Evolutionary conservation across 169 alveolate species (phyloP), one percentile per base, ranked within the genome.

Genomic region (Cryptosporidium canis): DNA sequence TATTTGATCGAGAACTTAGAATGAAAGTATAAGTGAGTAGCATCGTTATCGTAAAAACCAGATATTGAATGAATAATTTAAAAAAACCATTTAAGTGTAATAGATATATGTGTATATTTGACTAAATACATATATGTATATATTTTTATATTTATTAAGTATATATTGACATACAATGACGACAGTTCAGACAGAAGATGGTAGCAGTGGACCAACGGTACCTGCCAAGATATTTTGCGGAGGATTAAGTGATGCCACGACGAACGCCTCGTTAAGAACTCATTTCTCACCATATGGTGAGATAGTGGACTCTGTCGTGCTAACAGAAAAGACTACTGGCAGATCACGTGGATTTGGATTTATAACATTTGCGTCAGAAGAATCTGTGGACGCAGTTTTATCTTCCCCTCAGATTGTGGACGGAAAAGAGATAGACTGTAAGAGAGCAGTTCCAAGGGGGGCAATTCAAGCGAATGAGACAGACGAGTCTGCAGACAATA

Each of bases 321-420:
- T 92, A 1, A 82, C 92, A 11, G 95, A 92, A 64, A 92, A 90
- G 68, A 90, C 90, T 11, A 95, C 98, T 11, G 98, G 98, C 16
- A 85, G 97, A 55, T 93, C 96, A 31, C 90, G 98, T 66, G 98
- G 99, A 6, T 96, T 96, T 85, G 99, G 98, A 16, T 96, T 95
- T 90, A 94, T 96, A 45, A 94, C 97, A n/a, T 90, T 94, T 77
- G 85, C 85, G 37, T 82, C 84, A 4, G 92, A 91, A 41, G 92
- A 83, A 14, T 83, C 96, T 21, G 67, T 94, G n/a, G 85, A 90
- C 64, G 90, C 92, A 14, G 95, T 94, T 14, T 87, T 94, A 14
- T 67, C 93, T 21, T 72, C 90, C 11, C 90, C 83, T 35, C 97
- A 95, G 72, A 90, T 77, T 12, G 70, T 95, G 11, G 96, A 94